Conservation (phyloP, 352 stramenopile species). For the Phytophthora europaea region DNA sequence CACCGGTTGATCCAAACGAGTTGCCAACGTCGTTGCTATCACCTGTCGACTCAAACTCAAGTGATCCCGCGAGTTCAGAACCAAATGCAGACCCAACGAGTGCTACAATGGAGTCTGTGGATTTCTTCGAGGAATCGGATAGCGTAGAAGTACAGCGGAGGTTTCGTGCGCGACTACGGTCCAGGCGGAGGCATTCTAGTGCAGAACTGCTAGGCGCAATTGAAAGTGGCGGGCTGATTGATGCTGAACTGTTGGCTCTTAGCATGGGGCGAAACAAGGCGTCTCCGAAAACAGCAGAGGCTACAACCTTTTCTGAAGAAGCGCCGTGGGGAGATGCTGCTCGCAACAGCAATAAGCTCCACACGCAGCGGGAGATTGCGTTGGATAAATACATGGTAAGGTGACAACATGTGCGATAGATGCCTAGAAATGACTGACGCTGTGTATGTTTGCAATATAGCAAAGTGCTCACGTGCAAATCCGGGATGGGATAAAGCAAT, state of each 20-base stretch:
- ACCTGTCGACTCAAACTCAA: slow-evolving; percentile 43
- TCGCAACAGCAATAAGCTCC: slow-evolving; percentile 39
- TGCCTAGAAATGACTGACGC: slow-evolving; percentile 7
- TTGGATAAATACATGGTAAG: slow-evolving; percentile 85
- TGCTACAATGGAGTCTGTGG: slow-evolving; percentile 23
- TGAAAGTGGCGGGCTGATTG: slow-evolving; percentile 59
- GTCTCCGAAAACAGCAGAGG: slow-evolving; percentile 25
- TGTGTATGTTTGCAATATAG: slow-evolving; percentile 41
- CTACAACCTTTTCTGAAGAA: slow-evolving; percentile 38
- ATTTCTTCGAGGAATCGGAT: slow-evolving; percentile 45
- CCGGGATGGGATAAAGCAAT: slow-evolving; percentile 59
- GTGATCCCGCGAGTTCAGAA: slow-evolving; percentile 25
- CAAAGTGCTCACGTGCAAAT: slow-evolving; percentile 73
- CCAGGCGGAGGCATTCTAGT: slow-evolving; percentile 61
- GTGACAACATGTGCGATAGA: neutral
- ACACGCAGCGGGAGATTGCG: slow-evolving; percentile 67
- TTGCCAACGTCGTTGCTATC: slow-evolving; percentile 31
- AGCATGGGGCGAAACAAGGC: slow-evolving; percentile 25
- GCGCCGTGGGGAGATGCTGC: slow-evolving; percentile 26
- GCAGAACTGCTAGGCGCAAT: slow-evolving; percentile 73
- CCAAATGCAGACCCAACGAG: slow-evolving; percentile 18
- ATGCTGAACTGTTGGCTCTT: slow-evolving; percentile 45
- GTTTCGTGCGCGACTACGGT: slow-evolving; percentile 17
- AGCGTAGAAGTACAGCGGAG: slow-evolving; percentile 25
- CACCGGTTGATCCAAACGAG: slow-evolving; percentile 32